These are phyloP conservation scores for Trametopsis cervina DNA, from an alignment of 768 basidiomycete species.

Conservation along the genomic window DNA sequence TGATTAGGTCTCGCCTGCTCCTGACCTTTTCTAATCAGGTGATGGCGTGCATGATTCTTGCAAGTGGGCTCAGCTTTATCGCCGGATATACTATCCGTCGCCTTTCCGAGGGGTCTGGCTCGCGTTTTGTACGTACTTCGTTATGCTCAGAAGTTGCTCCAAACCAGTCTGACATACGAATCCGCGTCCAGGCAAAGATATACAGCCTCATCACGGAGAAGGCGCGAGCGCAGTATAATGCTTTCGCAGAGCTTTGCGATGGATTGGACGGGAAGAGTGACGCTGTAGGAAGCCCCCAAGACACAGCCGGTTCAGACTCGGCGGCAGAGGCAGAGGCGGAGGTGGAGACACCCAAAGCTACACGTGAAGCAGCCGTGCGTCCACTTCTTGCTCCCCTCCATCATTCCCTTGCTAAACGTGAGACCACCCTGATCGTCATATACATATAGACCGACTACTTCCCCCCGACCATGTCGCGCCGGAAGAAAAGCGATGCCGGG, in stretches of 20 bases:
- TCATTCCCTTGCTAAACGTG: too few relatives aligned
- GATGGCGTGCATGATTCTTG: too few relatives aligned
- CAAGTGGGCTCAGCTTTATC: too few relatives aligned
- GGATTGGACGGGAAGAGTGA: not conserved
- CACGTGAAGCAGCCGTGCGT: not conserved
- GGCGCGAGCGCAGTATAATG: not conserved
- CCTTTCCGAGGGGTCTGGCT: too few relatives aligned
- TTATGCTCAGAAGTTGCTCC: not conserved
- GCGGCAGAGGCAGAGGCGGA: not conserved
- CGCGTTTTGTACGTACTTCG: too few relatives aligned
- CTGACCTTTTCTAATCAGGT: too few relatives aligned
- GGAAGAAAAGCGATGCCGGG: not conserved
- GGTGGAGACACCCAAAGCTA: not conserved
- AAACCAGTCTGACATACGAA: not conserved
- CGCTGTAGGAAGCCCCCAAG: not conserved
- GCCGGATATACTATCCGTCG: too few relatives aligned
- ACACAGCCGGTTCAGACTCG: not conserved
- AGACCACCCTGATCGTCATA: too few relatives aligned
- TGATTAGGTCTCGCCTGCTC: too few relatives aligned
- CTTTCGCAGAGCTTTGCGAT: not conserved
- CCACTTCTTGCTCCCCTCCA: too few relatives aligned
- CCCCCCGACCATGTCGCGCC: not conserved
- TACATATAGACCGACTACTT: not conserved
- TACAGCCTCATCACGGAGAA: not conserved
- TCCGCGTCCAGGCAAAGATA: not conserved